Base-by-base conservation (phyloP, 495 filamentous ascomycete genomes). In the Lindgomyces ingoldianus region DNA sequence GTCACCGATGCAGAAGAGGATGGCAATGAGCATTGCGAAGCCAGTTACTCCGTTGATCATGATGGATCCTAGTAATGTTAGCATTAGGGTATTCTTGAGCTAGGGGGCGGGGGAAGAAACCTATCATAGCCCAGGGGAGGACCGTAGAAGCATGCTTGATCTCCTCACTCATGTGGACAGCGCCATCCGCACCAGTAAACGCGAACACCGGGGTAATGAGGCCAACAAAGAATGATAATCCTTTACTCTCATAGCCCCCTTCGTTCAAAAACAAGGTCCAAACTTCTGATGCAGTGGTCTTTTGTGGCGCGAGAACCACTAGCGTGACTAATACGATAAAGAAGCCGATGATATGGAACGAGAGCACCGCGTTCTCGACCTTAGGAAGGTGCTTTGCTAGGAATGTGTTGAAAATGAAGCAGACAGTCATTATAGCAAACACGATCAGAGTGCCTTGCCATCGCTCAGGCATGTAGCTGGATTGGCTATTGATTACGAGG, bases 381-480 rank as follows among this genome's bases (percentile, higher is more conserved):
- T 19, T 49, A 1, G 61, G 61, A 2, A 64, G 26, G 19, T 49
- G 3, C 11, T 52, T 19, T 10, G 8, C 27, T 3, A 64, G 53
- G 53, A 21, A 33, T 21, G 61, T 64, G 45, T 48, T 64, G 19
- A 57, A 9, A 4, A 64, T 36, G 12, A 64, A 2, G 1, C 6
- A 3, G 26, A 64, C 2, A 2, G 26, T 9, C 12, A 51, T 50
- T 11, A 64, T 22, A 1, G 64, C 64, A 27, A 21, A 57, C 21
- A 62, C 33, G 33, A 67, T 21, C 11, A 67, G 29, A 8, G 26
- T 50, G 19, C 19, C 49, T 21, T 67, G 64, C 64, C 64, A 67
- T 1, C 3, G 3, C 26, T 46, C 22, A 3, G 21, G 14, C 2
- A n/a, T 24, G 21, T 62, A 57, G 22, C 12, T 56, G 9, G 63